These are phyloP conservation scores for Grosmannia huntii DNA, from an alignment of 2,329 filamentous ascomycete genomes.

Conservation along the genomic window DNA sequence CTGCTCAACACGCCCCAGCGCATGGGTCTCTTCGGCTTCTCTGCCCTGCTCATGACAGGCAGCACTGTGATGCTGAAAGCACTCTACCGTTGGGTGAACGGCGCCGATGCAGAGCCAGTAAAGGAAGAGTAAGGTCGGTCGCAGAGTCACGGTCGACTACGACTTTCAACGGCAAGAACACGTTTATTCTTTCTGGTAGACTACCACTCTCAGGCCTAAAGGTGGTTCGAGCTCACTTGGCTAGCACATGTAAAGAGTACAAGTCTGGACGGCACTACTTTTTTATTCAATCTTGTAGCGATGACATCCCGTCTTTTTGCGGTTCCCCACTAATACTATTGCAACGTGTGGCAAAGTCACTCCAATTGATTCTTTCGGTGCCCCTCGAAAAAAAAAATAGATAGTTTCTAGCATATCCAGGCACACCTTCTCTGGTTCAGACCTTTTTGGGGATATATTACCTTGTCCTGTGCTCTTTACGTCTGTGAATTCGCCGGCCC, in stretches of 20 bases:
- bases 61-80: slow-evolving; percentile 58
- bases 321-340: neutral
- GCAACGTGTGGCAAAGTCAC: slow-evolving; percentile 1
- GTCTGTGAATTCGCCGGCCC: neutral
- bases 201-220: too few species aligned
- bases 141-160: too few species aligned
- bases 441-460: neutral
- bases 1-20: slow-evolving; percentile 54
- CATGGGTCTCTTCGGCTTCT: slow-evolving; percentile 52
- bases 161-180: neutral
- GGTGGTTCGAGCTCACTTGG: neutral
- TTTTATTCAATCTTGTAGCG: neutral
- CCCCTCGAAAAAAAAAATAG: neutral
- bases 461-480: neutral
- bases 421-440: neutral
- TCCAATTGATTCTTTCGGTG: neutral
- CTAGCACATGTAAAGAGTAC: neutral
- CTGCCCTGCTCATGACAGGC: slow-evolving; percentile 57
- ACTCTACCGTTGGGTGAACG: slow-evolving; percentile 56
- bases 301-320: neutral
- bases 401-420: neutral
- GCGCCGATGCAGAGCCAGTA: slow-evolving; percentile 21
- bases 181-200: neutral
- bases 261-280: neutral
- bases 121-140: neutral